These are phyloP conservation scores for Teunomyces gatunensis DNA, from an alignment of 805 yeast genomes.

Conservation along the genomic window DNA sequence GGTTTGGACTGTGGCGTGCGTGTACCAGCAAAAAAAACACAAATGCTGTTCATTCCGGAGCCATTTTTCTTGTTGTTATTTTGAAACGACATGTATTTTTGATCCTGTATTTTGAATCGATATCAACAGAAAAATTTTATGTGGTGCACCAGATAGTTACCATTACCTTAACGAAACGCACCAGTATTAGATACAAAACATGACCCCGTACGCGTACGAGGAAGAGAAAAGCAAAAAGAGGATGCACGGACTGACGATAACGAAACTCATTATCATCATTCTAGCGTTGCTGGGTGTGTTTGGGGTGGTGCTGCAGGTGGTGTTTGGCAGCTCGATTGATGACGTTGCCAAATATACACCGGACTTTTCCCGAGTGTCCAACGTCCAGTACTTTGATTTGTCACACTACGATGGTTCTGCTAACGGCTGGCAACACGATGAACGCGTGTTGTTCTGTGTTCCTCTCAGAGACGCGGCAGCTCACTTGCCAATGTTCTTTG, in stretches of 20 bases:
- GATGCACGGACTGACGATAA: background rate
- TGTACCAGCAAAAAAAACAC: background rate
- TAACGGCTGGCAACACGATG: conserved; percentile 77
- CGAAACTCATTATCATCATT: background rate
- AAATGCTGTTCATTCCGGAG: too few species aligned
- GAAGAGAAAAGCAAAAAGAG: conserved; percentile 5
- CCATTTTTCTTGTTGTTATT: too few species aligned
- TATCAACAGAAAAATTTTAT: conserved; percentile 3
- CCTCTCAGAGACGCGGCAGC: conserved; percentile 91
- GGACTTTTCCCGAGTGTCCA: conserved; percentile 23
- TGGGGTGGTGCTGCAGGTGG: conserved; percentile 1
- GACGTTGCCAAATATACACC: conserved; percentile 25
- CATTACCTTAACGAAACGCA: background rate
- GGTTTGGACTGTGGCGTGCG: background rate
- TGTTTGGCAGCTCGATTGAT: too few species aligned
- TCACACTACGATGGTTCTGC: conserved; percentile 60
- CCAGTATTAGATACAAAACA: conserved; percentile 14
- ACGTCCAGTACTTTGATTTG: conserved; percentile 72
- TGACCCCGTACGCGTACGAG: conserved; percentile 24
- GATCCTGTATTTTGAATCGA: conserved; percentile 6
- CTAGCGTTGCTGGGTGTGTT: background rate
- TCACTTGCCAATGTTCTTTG: conserved; percentile 86
- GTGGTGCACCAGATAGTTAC: background rate
- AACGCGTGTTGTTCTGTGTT: conserved; percentile 79
- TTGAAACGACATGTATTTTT: conserved; percentile 35